Evolutionary conservation across 768 basidiomycete species (phyloP).

Genomic region (Rhizopogon vulgaris): DNA sequence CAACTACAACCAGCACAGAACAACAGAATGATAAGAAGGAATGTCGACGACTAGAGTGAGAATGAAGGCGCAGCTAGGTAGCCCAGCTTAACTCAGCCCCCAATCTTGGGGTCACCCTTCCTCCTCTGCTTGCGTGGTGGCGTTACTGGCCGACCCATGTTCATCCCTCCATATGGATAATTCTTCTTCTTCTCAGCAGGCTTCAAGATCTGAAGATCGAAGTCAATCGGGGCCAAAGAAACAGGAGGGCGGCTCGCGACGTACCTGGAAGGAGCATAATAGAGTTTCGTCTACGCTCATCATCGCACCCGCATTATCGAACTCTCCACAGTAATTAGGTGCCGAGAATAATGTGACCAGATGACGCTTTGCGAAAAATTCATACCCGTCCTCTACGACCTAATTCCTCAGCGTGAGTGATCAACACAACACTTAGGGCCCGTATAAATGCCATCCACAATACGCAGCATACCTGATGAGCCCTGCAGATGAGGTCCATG

Average conservation of each 20-base stretch:
- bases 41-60: conserved; percentile 22
- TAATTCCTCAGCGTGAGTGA: conserved; percentile 22
- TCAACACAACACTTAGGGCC: conserved; percentile 3
- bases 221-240: not conserved
- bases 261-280: conserved; percentile 95
- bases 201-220: conserved; percentile 75
- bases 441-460: not conserved
- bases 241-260: conserved; percentile 16
- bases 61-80: conserved; percentile 17
- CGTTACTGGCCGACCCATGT: conserved; percentile 84
- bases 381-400: conserved; percentile 99
- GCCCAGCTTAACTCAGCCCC: conserved; percentile 28
- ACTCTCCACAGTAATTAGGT: conserved; percentile 93
- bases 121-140: conserved; percentile 98
- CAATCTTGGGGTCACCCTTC: conserved; percentile 71
- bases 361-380: conserved; percentile 97
- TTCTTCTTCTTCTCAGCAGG: conserved; percentile 99
- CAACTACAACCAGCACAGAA: conserved; percentile 9
- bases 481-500: conserved; percentile 98
- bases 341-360: conserved; percentile 96
- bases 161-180: conserved; percentile 85
- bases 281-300: conserved; percentile 99
- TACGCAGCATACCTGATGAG: conserved; percentile 75
- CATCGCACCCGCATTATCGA: conserved; percentile 99
- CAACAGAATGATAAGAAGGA: conserved; percentile 19